Conservation (phyloP, 352 stramenopile genomes). For the Nothophytophthora sp. region DNA sequence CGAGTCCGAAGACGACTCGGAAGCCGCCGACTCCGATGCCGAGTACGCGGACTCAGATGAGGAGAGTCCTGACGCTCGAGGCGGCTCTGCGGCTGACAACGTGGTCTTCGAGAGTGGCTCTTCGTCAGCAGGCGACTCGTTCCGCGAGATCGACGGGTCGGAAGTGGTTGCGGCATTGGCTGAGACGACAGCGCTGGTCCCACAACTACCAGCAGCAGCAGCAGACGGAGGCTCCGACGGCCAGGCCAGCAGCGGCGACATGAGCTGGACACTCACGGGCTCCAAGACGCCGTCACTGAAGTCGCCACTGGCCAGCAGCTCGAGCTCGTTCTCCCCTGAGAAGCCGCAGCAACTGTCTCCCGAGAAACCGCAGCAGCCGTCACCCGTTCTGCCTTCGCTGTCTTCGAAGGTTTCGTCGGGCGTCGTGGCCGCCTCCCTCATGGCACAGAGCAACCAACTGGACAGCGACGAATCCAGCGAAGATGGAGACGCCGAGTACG, state of each 20-base stretch:
- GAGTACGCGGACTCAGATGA: conserved; percentile 12
- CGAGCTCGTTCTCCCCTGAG: conserved; percentile 8
- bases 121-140: conserved; percentile 16
- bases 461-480: conserved; percentile 20
- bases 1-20: conserved; percentile 2
- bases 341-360: conserved; percentile 4
- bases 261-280: conserved; percentile 18
- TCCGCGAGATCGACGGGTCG: conserved; percentile 19
- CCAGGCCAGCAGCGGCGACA: conserved; percentile 12
- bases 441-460: conserved; percentile 21
- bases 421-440: conserved; percentile 16
- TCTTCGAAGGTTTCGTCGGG: conserved; percentile 25
- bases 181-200: neutral
- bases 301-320: conserved; percentile 12
- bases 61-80: neutral
- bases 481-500: conserved; percentile 14
- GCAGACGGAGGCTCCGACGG: too few relatives aligned
- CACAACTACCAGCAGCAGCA: too few relatives aligned
- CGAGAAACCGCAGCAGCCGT: conserved; percentile 7
- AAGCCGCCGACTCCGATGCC: too few relatives aligned
- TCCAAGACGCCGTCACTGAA: too few relatives aligned
- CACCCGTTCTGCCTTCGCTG: conserved; percentile 6
- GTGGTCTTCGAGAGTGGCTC: conserved; percentile 2
- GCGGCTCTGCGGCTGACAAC: conserved; percentile 9
- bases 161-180: conserved; percentile 6